Percentiles rank a stretch among this genome's conserved stretches.
These are phyloP conservation scores for Didymella arachidicola DNA, from an alignment of 2,329 filamentous ascomycete species.

Conservation along the genomic window DNA sequence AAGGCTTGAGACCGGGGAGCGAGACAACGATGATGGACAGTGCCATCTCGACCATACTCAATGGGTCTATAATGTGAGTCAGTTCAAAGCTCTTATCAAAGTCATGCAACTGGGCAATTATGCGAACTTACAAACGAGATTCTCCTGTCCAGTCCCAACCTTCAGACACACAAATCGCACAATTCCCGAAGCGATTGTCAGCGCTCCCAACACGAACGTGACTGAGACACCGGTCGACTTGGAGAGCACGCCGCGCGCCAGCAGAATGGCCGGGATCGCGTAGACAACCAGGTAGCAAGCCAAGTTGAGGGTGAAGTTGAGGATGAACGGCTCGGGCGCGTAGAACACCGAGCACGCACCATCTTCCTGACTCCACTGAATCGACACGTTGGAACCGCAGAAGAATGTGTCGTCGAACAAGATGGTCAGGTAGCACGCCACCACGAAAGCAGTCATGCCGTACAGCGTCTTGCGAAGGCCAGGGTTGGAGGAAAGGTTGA, in stretches of 20 bases:
- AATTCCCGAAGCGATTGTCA: constrained; percentile 31
- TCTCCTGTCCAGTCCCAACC: constrained; percentile 32
- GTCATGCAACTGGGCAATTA: neutral
- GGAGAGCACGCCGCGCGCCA: constrained; percentile 22
- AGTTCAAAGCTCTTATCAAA: neutral
- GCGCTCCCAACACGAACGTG: constrained; percentile 28
- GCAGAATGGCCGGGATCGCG: constrained; percentile 24
- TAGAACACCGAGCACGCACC: constrained; percentile 36
- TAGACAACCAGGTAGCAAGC: constrained; percentile 33
- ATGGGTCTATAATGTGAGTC: constrained; percentile 16
- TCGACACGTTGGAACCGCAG: constrained; percentile 28
- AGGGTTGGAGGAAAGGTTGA: constrained; percentile 30
- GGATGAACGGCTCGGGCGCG: constrained; percentile 34
- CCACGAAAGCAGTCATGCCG: constrained; percentile 29
- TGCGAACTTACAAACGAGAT: constrained; percentile 35
- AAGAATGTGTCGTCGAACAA: constrained; percentile 37
- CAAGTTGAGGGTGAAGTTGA: constrained; percentile 36
- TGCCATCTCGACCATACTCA: constrained; percentile 36
- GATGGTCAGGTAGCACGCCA: constrained; percentile 31
- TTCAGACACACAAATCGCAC: constrained; percentile 31
- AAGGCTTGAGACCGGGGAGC: constrained; percentile 31
- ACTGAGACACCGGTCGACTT: constrained; percentile 24
- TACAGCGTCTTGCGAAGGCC: constrained; percentile 35
- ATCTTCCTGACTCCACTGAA: constrained; percentile 35
- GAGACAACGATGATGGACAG: constrained; percentile 35